A percentile compares a stretch with the other conserved stretches of the same genome.
Conservation (phyloP, 495 filamentous ascomycete species). For the Talaromyces wortmannii region DNA sequence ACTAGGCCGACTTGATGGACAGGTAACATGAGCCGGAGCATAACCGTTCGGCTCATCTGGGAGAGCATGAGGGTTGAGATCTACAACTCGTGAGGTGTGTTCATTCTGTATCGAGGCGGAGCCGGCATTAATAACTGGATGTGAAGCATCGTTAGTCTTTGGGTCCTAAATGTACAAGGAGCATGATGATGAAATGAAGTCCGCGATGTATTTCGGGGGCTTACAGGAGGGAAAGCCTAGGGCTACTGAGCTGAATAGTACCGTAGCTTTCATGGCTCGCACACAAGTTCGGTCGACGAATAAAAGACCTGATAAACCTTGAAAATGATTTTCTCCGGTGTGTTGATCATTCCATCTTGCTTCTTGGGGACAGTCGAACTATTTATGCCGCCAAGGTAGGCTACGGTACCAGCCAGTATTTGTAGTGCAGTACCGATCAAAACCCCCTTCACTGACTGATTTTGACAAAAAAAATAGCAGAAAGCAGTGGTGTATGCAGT, state of each 20-base stretch:
- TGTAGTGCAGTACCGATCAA: too few relatives aligned
- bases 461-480: too few relatives aligned
- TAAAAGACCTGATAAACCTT: background rate
- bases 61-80: background rate
- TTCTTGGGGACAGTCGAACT: too few relatives aligned
- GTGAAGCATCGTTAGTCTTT: background rate
- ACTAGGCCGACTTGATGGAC: constrained; percentile 26
- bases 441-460: too few relatives aligned
- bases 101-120: background rate
- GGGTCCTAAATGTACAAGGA: background rate
- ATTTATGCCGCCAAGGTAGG: too few relatives aligned
- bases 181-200: background rate
- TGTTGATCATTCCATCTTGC: too few relatives aligned
- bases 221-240: background rate
- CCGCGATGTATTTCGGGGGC: background rate
- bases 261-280: background rate
- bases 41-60: constrained; percentile 23
- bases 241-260: background rate
- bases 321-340: too few relatives aligned
- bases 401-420: too few relatives aligned
- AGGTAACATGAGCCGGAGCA: constrained; percentile 17
- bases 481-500: too few relatives aligned
- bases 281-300: background rate
- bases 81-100: background rate
- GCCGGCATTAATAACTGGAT: background rate